A percentile compares a stretch with the other conserved stretches of the same genome.
Conservation (phyloP, 768 basidiomycete species). For the Amanita thiersii region DNA sequence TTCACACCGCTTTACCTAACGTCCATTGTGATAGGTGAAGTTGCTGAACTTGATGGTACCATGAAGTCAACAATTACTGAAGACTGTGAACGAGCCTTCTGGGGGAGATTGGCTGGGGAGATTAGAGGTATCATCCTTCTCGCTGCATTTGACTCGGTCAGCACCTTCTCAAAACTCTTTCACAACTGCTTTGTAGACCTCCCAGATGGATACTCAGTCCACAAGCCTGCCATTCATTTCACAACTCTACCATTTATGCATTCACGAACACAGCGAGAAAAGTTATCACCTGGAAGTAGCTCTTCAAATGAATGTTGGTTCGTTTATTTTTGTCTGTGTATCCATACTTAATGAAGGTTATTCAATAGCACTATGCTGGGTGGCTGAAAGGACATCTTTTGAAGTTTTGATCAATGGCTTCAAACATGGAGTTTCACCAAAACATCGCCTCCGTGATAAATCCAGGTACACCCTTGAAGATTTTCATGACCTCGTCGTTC, state of each 20-base stretch:
- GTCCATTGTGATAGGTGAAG: conserved; percentile 66
- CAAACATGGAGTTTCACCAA: conserved; percentile 70
- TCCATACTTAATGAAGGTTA: not conserved
- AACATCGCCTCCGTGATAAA: conserved; percentile 55
- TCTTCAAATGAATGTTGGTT: conserved; percentile 68
- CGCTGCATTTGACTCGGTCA: not conserved
- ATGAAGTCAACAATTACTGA: conserved; percentile 28
- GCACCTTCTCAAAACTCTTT: not conserved
- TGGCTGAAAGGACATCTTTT: conserved; percentile 37
- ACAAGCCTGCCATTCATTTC: conserved; percentile 46
- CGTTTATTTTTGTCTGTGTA: conserved; percentile 2
- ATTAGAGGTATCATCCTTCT: conserved; percentile 17
- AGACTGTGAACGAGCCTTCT: conserved; percentile 69
- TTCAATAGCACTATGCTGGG: conserved; percentile 63
- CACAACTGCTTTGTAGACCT: conserved; percentile 27
- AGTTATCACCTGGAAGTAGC: conserved; percentile 18
- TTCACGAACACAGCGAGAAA: conserved; percentile 32
- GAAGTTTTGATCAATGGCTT: conserved; percentile 76
- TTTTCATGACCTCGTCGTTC: conserved; percentile 9
- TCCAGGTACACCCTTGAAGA: conserved; percentile 36
- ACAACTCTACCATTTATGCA: conserved; percentile 53
- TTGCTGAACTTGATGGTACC: conserved; percentile 26
- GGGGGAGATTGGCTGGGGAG: conserved; percentile 38
- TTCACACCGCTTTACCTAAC: conserved; percentile 58
- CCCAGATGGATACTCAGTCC: conserved; percentile 38